Conservation (phyloP, 176 grass and related monocot genomes). For the Tillandsia fasciculata region DNA sequence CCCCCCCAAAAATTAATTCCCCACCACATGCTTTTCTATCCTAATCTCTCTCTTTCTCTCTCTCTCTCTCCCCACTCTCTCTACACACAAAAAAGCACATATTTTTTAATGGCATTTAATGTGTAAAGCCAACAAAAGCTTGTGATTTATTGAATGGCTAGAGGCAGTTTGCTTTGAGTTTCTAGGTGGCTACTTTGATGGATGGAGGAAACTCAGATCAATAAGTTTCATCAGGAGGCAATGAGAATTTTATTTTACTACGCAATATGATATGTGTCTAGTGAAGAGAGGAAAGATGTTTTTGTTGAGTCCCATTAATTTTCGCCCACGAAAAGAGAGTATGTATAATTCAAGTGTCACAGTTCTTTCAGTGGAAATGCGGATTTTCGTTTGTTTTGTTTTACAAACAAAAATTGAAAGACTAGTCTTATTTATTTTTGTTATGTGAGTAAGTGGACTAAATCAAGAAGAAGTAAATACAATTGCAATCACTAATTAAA, state of each 20-base stretch:
- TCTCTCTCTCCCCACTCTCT: slow-evolving; percentile 17
- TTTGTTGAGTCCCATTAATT: too few species aligned
- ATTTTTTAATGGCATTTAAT: slow-evolving; percentile 46
- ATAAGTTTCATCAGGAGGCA: neutral
- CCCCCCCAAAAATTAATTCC: slow-evolving; percentile 27
- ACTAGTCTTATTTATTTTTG: too few species aligned
- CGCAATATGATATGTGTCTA: too few species aligned
- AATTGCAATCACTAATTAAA: too few species aligned
- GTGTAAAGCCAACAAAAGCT: slow-evolving; percentile 31
- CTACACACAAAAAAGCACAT: slow-evolving; percentile 23
- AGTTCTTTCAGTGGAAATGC: too few species aligned
- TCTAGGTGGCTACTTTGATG: neutral
- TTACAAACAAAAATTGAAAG: too few species aligned
- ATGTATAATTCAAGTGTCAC: too few species aligned
- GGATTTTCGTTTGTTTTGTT: too few species aligned
- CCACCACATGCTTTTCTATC: slow-evolving; percentile 34
- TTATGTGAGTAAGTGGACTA: too few species aligned
- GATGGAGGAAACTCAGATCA: neutral
- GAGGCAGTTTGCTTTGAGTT: slow-evolving; percentile 14
- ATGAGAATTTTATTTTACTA: neutral
- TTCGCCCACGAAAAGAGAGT: too few species aligned
- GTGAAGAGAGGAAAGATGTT: too few species aligned
- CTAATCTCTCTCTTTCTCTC: slow-evolving; percentile 13
- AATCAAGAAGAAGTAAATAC: too few species aligned
- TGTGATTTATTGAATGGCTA: slow-evolving; percentile 41